phyloP scores from a whole-genome alignment of 2,329 filamentous ascomycete species.

The Nemania bipapillata region DNA sequence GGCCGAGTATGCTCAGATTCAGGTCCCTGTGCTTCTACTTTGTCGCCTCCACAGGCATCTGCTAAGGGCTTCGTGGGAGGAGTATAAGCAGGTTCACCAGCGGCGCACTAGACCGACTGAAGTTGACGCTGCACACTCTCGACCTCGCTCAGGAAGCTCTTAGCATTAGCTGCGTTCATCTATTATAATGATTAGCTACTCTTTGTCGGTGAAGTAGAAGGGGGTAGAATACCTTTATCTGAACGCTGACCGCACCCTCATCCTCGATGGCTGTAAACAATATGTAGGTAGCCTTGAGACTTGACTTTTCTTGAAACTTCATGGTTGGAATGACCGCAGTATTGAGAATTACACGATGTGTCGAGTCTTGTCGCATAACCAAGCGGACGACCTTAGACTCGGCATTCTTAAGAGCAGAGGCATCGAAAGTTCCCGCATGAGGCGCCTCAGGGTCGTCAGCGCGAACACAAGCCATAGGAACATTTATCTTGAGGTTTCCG shows the following conservation, averaged over 20 bases:
- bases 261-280: conserved; percentile 72
- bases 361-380: conserved; percentile 91
- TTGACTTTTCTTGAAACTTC: conserved; percentile 80
- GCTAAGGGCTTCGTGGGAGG: conserved; percentile 1
- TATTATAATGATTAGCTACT: conserved; percentile 43
- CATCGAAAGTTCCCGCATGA: conserved; percentile 67
- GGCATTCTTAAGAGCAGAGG: conserved; percentile 62
- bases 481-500: conserved; percentile 86
- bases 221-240: conserved; percentile 65
- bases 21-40: neutral
- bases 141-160: conserved; percentile 63
- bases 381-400: conserved; percentile 72
- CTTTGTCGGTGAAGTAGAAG: neutral
- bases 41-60: neutral
- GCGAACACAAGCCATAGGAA: conserved; percentile 67
- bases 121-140: conserved; percentile 63
- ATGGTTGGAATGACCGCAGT: conserved; percentile 81
- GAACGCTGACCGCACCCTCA: conserved; percentile 66
- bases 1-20: neutral
- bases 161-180: conserved; percentile 66
- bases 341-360: conserved; percentile 86
- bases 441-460: conserved; percentile 63
- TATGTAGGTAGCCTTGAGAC: conserved; percentile 75
- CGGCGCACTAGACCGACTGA: conserved; percentile 51
- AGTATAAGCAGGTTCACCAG: conserved; percentile 29